Evolutionary conservation across 148 eudicot species (phyloP).

Genomic region (Hydrangea macrophylla): DNA sequence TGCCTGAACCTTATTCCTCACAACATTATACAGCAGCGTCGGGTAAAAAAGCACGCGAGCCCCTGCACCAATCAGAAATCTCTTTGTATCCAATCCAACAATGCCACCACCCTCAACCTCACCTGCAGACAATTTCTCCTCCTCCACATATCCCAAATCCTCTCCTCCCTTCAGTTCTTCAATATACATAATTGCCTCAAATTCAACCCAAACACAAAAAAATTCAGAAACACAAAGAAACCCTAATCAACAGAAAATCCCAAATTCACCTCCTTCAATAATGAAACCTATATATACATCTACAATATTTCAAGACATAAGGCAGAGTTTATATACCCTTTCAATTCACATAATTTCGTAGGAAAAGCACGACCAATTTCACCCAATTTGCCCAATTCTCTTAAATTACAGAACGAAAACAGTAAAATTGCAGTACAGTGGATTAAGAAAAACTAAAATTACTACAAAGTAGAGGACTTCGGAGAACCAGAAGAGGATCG

Average conservation of each 20-base stretch:
- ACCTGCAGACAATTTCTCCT: constrained; percentile 3
- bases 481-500: background rate
- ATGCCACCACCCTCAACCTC: constrained; percentile 23
- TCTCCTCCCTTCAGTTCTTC: constrained; percentile 48
- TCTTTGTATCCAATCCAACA: constrained; percentile 57
- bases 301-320: background rate
- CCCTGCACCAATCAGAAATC: constrained; percentile 83
- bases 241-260: background rate
- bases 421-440: background rate
- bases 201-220: background rate
- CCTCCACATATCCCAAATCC: constrained; percentile 12
- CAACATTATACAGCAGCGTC: constrained; percentile 79
- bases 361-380: background rate
- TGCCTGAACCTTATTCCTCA: constrained; percentile 72
- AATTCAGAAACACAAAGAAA: constrained; percentile 10
- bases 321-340: too few species aligned
- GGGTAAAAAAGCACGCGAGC: constrained; percentile 87
- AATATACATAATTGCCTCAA: constrained; percentile 49
- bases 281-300: constrained; percentile 5
- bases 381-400: background rate
- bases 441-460: background rate
- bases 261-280: constrained; percentile 2
- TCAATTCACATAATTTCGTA: background rate
- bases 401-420: background rate
- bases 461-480: background rate